Evolutionary conservation across 2,329 filamentous ascomycete species (phyloP).

Genomic region (Alternaria alternata): DNA sequence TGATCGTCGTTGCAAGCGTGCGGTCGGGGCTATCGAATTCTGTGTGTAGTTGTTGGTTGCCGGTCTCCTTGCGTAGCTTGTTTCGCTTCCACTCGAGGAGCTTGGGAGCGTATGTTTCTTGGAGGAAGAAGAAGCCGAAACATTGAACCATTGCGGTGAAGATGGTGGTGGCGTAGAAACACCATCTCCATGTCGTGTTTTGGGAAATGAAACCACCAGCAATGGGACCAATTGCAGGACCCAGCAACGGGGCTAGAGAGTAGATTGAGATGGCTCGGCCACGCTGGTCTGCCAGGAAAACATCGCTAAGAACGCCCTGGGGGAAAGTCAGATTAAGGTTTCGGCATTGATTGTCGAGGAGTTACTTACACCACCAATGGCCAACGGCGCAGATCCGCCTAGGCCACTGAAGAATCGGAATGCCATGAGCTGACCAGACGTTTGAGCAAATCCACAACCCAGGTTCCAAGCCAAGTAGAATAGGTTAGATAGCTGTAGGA

Average conservation of each 20-base stretch:
- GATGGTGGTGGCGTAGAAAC: slow-evolving; percentile 74
- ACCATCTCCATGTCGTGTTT: slow-evolving; percentile 74
- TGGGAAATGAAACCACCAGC: slow-evolving; percentile 71
- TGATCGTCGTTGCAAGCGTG: slow-evolving; percentile 41
- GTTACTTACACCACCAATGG: slow-evolving; percentile 46
- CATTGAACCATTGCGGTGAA: slow-evolving; percentile 68
- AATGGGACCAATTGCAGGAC: slow-evolving; percentile 71
- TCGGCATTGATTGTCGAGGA: neutral
- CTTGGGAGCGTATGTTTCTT: slow-evolving; percentile 72
- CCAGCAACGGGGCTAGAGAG: slow-evolving; percentile 69
- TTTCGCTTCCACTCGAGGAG: slow-evolving; percentile 67
- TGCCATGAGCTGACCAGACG: slow-evolving; percentile 42
- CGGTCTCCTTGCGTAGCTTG: slow-evolving; percentile 66
- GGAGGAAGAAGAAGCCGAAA: slow-evolving; percentile 67
- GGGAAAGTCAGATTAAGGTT: slow-evolving; percentile 3
- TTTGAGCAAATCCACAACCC: slow-evolving; percentile 52
- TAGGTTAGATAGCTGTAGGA: slow-evolving; percentile 50
- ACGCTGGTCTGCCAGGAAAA: slow-evolving; percentile 68
- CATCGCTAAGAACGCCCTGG: slow-evolving; percentile 59
- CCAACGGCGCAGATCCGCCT: slow-evolving; percentile 50
- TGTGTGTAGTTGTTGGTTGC: slow-evolving; percentile 68
- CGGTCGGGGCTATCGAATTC: slow-evolving; percentile 52
- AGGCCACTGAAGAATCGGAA: slow-evolving; percentile 51
- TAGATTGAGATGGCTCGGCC: slow-evolving; percentile 70
- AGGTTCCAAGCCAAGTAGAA: slow-evolving; percentile 52